A percentile compares a stretch with the other conserved stretches of the same genome.
phyloP scores from a whole-genome alignment of 1,139 yeast genomes.

The Saccharomyces hybrid region DNA sequence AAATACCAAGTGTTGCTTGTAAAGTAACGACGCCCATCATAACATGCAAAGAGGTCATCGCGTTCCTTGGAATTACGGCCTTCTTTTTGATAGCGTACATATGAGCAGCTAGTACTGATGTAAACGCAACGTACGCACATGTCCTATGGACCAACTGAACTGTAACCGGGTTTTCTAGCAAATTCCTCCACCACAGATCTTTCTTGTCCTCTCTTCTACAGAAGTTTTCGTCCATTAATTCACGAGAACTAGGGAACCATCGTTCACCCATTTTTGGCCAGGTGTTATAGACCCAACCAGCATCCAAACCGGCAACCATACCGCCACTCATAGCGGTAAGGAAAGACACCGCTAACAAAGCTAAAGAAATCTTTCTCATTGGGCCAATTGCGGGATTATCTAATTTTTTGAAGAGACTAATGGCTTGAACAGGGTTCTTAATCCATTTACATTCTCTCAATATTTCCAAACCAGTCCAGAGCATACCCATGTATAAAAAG shows the following conservation, averaged over 20 bases:
- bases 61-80: constrained; percentile 53
- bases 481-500: constrained; percentile 75
- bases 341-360: constrained; percentile 61
- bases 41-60: constrained; percentile 50
- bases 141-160: constrained; percentile 89
- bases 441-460: constrained; percentile 68
- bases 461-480: constrained; percentile 82
- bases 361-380: constrained; percentile 48
- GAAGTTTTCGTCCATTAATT: constrained; percentile 69
- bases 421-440: constrained; percentile 47
- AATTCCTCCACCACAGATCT: constrained; percentile 84
- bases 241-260: constrained; percentile 61
- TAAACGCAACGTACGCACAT: constrained; percentile 75
- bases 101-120: constrained; percentile 58
- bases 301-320: constrained; percentile 96
- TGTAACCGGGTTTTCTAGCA: constrained; percentile 91
- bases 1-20: constrained; percentile 81
- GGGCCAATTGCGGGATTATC: constrained; percentile 51
- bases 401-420: constrained; percentile 44
- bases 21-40: constrained; percentile 74
- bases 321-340: constrained; percentile 95
- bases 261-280: constrained; percentile 93
- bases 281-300: constrained; percentile 90
- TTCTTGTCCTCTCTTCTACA: constrained; percentile 58
- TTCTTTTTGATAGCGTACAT: constrained; percentile 51